A percentile compares a stretch with the other conserved stretches of the same genome.
These are phyloP conservation scores for Ganoderma multipileum DNA, from an alignment of 1,284 basidiomycete genomes.

Conservation along the genomic window DNA sequence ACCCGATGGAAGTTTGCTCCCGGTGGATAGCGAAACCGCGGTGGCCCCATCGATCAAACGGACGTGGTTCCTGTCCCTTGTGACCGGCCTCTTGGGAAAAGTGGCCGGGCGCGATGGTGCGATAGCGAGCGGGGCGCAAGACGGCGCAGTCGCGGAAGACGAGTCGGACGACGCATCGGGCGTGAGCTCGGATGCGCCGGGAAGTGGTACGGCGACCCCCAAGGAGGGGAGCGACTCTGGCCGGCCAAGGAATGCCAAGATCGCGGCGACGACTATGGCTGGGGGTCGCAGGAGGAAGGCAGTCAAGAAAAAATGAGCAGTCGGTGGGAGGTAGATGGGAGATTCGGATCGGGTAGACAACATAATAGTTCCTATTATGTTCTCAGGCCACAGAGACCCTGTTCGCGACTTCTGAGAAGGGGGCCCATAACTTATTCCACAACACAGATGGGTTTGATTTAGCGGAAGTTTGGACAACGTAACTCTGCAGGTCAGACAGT, in stretches of 20 bases:
- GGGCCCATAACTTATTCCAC: conserved; percentile 1
- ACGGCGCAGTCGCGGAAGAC: conserved; percentile 30
- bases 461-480: neutral
- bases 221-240: conserved; percentile 33
- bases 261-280: conserved; percentile 52
- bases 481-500: neutral
- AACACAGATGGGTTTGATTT: neutral
- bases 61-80: conserved; percentile 59
- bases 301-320: conserved; percentile 41
- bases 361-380: neutral
- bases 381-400: neutral
- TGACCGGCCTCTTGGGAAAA: conserved; percentile 44
- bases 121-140: conserved; percentile 31
- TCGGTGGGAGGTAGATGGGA: neutral
- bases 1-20: conserved; percentile 56
- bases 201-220: conserved; percentile 51
- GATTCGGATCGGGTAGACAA: neutral
- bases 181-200: conserved; percentile 43
- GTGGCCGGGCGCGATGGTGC: conserved; percentile 36
- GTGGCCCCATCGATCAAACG: conserved; percentile 51
- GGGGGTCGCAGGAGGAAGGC: conserved; percentile 68
- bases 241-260: conserved; percentile 32
- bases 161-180: conserved; percentile 45
- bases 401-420: neutral
- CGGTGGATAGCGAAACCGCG: conserved; percentile 57